Base-by-base conservation (phyloP, 1,284 basidiomycete species). In the Phylloboletellus chloephorus region DNA sequence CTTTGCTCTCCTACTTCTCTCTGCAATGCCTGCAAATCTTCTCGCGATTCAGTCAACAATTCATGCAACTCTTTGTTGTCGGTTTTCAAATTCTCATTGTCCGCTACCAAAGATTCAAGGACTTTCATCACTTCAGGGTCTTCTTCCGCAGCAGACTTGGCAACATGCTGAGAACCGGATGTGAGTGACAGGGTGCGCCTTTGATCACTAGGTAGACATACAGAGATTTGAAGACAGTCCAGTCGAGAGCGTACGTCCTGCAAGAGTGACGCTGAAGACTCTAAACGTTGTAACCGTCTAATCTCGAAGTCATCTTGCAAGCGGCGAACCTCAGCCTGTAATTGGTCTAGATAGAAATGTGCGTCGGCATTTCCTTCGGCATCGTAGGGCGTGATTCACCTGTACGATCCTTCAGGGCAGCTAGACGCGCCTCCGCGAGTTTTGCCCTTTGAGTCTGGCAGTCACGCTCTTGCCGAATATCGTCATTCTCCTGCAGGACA, bases 381-480 rank as follows among this genome's bases (percentile, higher is more conserved):
- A 10, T 33, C 17, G 7, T 19, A 36, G 19, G 11, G 13, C 35
- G 56, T 49, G 38, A 72, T 72, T 52, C 51, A 83, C 74, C 76
- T 66, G 71, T 76, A 48, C 72, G 73, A 31, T 79, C 78, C 49
- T 78, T 79, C 46, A 87, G 66, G 12, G 78, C 73, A 21, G 68
- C 64, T 39, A 81, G 71, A 30, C 81, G 76, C 2, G 72, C 67
- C 51, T 93, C 88, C 7, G 88, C 84, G 28, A 81, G 65, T 39
- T 78, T 75, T 4, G 83, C 78, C 24, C 82, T 73, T 41, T 84
- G 78, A 5, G 76, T 67, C 52, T 93, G 88, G 37, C 73, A 75
- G 39, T 87, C 82, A 17, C 85, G 72, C 57, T 93, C 87, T 60
- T 95, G 89, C 44, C 80, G 79, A 54, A 88, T 72, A 57, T 97